A percentile compares a stretch with the other conserved stretches of the same genome.
Evolutionary conservation across 2,329 filamentous ascomycete species (phyloP).

Genomic region (Aspergillus spinulosporus): DNA sequence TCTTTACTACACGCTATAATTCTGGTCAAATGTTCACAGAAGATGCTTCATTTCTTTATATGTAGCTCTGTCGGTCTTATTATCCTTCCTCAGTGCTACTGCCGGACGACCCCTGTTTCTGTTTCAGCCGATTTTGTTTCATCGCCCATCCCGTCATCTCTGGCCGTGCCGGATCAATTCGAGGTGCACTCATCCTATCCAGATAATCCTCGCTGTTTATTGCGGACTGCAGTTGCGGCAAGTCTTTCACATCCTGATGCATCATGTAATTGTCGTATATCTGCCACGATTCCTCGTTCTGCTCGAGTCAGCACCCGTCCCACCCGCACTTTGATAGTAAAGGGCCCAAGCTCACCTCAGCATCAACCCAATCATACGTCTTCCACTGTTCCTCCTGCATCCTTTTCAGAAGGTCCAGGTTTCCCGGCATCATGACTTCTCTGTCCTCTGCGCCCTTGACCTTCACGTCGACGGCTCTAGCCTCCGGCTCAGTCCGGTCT

Average conservation of each 20-base stretch:
- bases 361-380: slow-evolving; percentile 75
- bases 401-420: slow-evolving; percentile 72
- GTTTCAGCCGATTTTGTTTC: slow-evolving; percentile 44
- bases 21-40: too few species aligned
- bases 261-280: slow-evolving; percentile 74
- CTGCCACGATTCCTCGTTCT: slow-evolving; percentile 69
- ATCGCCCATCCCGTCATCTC: slow-evolving; percentile 48
- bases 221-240: slow-evolving; percentile 53
- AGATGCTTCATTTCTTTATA: background rate
- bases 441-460: slow-evolving; percentile 74
- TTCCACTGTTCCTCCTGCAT: slow-evolving; percentile 85
- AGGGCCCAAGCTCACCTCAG: slow-evolving; percentile 53
- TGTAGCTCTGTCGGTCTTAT: background rate
- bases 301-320: slow-evolving; percentile 14
- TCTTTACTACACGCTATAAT: too few species aligned
- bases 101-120: slow-evolving; percentile 22
- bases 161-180: slow-evolving; percentile 46
- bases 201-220: slow-evolving; percentile 62
- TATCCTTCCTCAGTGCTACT: slow-evolving; percentile 24
- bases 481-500: slow-evolving; percentile 53
- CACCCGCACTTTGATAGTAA: background rate
- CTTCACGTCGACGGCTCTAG: slow-evolving; percentile 81
- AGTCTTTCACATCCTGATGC: slow-evolving; percentile 45
- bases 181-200: slow-evolving; percentile 61
- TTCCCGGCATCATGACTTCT: slow-evolving; percentile 65